phyloP scores from a whole-genome alignment of 352 stramenopile species.

The Phytophthora sp. region DNA sequence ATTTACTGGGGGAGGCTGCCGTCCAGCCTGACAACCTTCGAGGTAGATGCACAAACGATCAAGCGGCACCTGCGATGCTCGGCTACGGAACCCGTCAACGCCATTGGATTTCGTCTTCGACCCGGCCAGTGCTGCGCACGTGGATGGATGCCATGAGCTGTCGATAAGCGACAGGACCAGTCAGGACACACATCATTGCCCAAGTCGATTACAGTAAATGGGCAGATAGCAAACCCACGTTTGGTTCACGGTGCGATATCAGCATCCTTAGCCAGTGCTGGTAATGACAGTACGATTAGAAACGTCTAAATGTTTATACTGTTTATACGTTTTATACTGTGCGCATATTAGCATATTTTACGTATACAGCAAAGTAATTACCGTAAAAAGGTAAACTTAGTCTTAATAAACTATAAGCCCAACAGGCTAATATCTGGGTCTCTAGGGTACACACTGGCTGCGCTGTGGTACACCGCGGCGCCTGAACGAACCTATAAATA shows the following conservation, averaged over 20 bases:
- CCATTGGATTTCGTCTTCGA: conserved; percentile 40
- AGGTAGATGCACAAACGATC: conserved; percentile 44
- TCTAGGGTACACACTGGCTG: no score
- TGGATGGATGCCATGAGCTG: conserved; percentile 38
- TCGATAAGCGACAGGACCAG: background rate
- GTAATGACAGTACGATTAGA: no score
- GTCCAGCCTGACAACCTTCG: conserved; percentile 21
- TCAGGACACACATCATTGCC: background rate
- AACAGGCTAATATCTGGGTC: no score
- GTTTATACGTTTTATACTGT: no score
- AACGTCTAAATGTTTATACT: no score
- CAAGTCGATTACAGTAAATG: background rate
- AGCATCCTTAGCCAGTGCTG: conserved; percentile 28
- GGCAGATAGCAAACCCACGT: conserved; percentile 11
- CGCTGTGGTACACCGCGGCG: no score
- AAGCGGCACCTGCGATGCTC: conserved; percentile 31
- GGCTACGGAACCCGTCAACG: conserved; percentile 28
- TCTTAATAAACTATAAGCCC: no score
- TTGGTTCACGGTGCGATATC: conserved; percentile 36
- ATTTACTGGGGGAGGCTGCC: no score
- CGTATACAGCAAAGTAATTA: no score
- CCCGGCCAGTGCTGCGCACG: conserved; percentile 34
- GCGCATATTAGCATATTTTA: no score
- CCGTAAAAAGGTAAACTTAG: no score
- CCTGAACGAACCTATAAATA: no score